Evolutionary conservation across 1,284 basidiomycete genomes (phyloP).

Genomic region (Malassezia restricta): DNA sequence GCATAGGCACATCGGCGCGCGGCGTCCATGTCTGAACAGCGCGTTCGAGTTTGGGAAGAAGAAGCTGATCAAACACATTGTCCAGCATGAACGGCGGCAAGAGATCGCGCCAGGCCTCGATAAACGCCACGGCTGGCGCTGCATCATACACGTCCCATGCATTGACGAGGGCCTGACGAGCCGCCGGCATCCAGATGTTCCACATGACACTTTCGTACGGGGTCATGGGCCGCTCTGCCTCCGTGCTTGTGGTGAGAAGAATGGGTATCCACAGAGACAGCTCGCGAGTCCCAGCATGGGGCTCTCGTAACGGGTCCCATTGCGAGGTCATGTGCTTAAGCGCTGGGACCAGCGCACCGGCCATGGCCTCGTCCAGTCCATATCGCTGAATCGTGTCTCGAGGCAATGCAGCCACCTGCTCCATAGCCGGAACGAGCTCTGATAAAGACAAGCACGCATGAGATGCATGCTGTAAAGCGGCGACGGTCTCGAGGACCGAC

Average conservation of each 20-base stretch:
- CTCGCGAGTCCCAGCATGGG: not conserved
- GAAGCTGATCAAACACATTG: slow-evolving; percentile 86
- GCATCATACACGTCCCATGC: slow-evolving; percentile 71
- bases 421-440: not conserved
- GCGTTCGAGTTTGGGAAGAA: slow-evolving; percentile 76
- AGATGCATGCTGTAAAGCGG: slow-evolving; percentile 8
- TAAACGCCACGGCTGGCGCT: slow-evolving; percentile 63
- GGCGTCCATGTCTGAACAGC: slow-evolving; percentile 62
- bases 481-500: slow-evolving; percentile 19
- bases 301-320: slow-evolving; percentile 15
- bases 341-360: slow-evolving; percentile 11
- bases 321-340: not conserved
- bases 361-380: slow-evolving; percentile 12
- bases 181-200: slow-evolving; percentile 84
- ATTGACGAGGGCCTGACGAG: slow-evolving; percentile 67
- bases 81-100: slow-evolving; percentile 82
- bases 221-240: slow-evolving; percentile 58
- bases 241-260: not conserved
- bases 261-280: slow-evolving; percentile 47
- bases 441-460: not conserved
- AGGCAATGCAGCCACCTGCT: not conserved
- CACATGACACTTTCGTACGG: slow-evolving; percentile 87
- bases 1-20: slow-evolving; percentile 49
- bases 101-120: slow-evolving; percentile 75
- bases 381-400: not conserved